Evolutionary conservation across 441 rosid genomes (phyloP), one percentile per base, ranked within the genome.

Genomic region (Capsella rubella): DNA sequence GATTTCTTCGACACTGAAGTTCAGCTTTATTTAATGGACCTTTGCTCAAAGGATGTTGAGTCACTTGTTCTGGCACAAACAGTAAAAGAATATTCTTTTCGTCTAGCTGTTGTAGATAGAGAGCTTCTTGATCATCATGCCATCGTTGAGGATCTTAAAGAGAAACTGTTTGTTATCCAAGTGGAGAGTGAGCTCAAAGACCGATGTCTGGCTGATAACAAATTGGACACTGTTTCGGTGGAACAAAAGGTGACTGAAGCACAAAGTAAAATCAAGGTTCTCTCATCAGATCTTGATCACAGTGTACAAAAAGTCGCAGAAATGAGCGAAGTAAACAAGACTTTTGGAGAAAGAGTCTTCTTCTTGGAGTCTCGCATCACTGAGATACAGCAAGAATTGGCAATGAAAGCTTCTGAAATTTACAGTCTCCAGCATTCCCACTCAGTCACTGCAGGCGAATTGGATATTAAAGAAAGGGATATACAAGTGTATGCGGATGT

Each of bases 11-110:
- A 87, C 78, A 80, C 87, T 73, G 87, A 92, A 82, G 79, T 84
- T 70, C 94, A 94, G 81, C 65, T 67, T 67, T 83, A 81, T 37
- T 62, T 80, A 74, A 37, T 82, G 73, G 85, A 85, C 37, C 72
- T 81, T 34, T 87, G 65, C 80, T 81, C 90, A n/a, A 96, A 89
- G 84, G 98, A 89, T 58, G 60, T 92, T 21, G 95, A 89, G 83
- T 86, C 84, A 9, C 82, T 88, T 80, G 73, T 90, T 77, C 72
- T 92, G 84, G 80, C 72, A 56, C 87, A 78, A 35, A 82, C 66
- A 78, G 76, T 90, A 52, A 75, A 84, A 72, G 93, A 89, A 80
- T 76, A 73, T 77, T 77, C 80, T 82, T 71, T 65, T 68, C 68
- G 69, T 70, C 81, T 83, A 49, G 80, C 70, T 57, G 73, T 66